phyloP scores from a whole-genome alignment of 108 stramenopile genomes.

The Cyclotella choctawhatcheeana region DNA sequence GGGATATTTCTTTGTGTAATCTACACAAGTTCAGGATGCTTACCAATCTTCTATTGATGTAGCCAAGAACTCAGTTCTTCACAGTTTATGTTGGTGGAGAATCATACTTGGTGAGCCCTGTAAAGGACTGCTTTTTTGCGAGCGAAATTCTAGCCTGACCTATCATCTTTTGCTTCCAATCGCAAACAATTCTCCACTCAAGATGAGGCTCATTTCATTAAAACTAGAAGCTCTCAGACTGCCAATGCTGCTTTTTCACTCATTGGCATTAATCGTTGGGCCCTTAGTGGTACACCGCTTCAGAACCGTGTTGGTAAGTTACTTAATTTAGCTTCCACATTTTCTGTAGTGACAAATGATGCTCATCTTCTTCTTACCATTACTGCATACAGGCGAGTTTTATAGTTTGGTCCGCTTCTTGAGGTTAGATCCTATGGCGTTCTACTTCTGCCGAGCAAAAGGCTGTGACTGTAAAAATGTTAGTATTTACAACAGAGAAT shows the following conservation, averaged over 20 bases:
- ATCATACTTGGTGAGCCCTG: conserved; percentile 94
- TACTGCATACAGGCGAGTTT: conserved; percentile 72
- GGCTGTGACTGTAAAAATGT: conserved; percentile 93
- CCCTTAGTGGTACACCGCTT: conserved; percentile 95
- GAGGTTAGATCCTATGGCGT: conserved; percentile 95
- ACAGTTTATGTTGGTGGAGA: conserved; percentile 93
- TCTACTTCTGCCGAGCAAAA: conserved; percentile 92
- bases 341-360: too few species aligned
- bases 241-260: conserved; percentile 95
- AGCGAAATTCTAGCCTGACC: too few species aligned
- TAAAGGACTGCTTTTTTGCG: too few species aligned
- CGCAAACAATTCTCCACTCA: too few species aligned
- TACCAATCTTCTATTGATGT: too few species aligned
- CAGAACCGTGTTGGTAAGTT: conserved; percentile 93
- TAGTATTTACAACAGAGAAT: too few species aligned
- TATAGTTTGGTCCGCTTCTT: conserved; percentile 96
- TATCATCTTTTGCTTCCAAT: too few species aligned
- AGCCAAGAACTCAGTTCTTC: conserved; percentile 74
- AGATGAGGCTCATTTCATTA: conserved; percentile 92
- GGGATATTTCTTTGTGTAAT: too few species aligned
- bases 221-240: conserved; percentile 89
- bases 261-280: conserved; percentile 90
- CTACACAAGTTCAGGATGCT: too few species aligned
- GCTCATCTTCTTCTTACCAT: too few species aligned
- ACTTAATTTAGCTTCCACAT: too few species aligned